Evolutionary conservation across 192 early-diverging fungal genomes (phyloP), one percentile per base, ranked within the genome.

Genomic region (Backusella westeae): DNA sequence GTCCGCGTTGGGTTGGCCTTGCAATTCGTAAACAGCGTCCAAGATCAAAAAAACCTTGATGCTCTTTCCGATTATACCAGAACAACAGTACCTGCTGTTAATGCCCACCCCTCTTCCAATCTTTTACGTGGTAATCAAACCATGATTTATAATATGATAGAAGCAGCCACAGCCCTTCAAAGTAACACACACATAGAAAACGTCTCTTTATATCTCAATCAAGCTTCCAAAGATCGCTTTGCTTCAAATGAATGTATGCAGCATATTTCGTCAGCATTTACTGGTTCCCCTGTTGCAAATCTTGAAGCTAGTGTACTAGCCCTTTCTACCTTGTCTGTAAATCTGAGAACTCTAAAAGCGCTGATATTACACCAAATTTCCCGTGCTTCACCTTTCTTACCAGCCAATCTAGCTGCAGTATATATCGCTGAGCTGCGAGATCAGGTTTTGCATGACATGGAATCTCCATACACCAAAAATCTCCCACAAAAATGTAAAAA

Each of bases 211-310:
- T 65, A 56, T 26, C 23, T 73, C 9, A 39, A 56, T 4, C 34
- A 39, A 39, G 72, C 72, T 4, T 34, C 52, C 10, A 65, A 73
- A 29, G 72, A 73, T 3, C 56, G 72, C 7, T 23, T 23, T 4
- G 72, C 72, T 19, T 56, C 53, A 63, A 29, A 35, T 39, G 72
- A 73, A 56, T 73, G 72, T 59, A 73, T 73, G 14, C 52, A 63
- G 21, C 72, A 73, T 6, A 73, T 73, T 10, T 29, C 69, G 5
- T 71, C 69, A 6, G 26, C 29, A 44, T 35, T 35, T 35, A 19
- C 66, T 67, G 32, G 15, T 0, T 67, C 3, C 0, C 34, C 70
- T 15, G 38, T 56, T 65, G 3, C 32, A 14, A 73, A 73, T 23
- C 21, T 46, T 21, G 72, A 73, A 73, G 72, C 72, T 29, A 63